Conservation (phyloP, 345 rosid species). For the Noccaea caerulescens region DNA sequence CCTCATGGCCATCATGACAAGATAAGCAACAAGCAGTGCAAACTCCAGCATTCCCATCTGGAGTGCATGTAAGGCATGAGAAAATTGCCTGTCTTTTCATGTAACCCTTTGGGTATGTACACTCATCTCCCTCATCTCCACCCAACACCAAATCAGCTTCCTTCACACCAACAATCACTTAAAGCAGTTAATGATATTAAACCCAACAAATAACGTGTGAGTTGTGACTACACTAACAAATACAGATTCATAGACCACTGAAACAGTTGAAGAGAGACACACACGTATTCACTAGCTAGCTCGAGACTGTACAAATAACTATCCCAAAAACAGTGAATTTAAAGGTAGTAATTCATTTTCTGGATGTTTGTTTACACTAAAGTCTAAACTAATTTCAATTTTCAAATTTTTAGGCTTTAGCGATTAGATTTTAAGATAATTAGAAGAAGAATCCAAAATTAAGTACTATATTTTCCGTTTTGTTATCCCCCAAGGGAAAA, state of each 20-base stretch:
- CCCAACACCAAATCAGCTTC: slow-evolving; percentile 97
- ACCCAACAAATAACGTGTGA: slow-evolving; percentile 1
- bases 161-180: slow-evolving; percentile 47
- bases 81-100: slow-evolving; percentile 95
- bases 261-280: slow-evolving; percentile 3
- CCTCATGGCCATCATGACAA: slow-evolving; percentile 99
- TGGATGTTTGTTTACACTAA: not conserved
- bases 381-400: no score
- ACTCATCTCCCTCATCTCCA: slow-evolving; percentile 94
- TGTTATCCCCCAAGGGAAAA: no score
- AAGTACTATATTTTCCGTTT: no score
- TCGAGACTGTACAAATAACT: slow-evolving; percentile 19
- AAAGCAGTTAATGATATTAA: not conserved
- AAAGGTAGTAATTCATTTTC: not conserved
- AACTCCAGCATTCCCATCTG: slow-evolving; percentile 89
- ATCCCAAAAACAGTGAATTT: not conserved
- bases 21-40: slow-evolving; percentile 96
- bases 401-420: not conserved
- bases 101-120: slow-evolving; percentile 84
- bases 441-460: not conserved
- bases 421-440: no score
- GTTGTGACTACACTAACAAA: not conserved
- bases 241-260: not conserved
- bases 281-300: slow-evolving; percentile 8
- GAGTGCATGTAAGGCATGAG: slow-evolving; percentile 90